These are phyloP conservation scores for Botrytis squamosa DNA, from an alignment of 2,329 filamentous ascomycete genomes.

Conservation along the genomic window DNA sequence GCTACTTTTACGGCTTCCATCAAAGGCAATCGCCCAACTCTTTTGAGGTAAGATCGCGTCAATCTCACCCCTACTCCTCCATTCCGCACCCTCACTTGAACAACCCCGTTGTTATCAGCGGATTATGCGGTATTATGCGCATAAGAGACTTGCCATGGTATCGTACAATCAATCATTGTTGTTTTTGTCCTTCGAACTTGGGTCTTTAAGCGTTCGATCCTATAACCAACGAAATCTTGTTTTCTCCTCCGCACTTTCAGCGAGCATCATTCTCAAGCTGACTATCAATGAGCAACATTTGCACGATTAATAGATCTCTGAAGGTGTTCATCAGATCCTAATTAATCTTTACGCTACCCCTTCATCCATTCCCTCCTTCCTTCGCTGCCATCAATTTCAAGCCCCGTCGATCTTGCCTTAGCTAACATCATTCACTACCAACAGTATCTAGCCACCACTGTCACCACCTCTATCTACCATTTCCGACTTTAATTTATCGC, in stretches of 20 bases:
- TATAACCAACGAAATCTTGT: background rate
- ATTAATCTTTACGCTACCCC: background rate
- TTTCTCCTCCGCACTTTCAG: background rate
- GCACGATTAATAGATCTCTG: background rate
- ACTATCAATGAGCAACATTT: background rate
- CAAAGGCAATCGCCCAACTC: background rate
- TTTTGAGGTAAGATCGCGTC: slow-evolving; percentile 11
- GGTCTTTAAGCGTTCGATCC: background rate
- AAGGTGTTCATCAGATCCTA: background rate
- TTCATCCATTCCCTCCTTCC: background rate
- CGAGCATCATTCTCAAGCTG: background rate
- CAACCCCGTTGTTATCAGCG: background rate
- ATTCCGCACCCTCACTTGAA: background rate
- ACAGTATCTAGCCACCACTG: background rate
- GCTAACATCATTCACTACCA: background rate
- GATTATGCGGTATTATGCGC: too few relatives aligned
- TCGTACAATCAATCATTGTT: background rate
- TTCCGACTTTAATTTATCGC: background rate
- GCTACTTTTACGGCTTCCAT: background rate
- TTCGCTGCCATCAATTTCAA: background rate
- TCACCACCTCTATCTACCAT: background rate
- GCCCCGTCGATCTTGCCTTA: background rate
- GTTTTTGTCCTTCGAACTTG: background rate
- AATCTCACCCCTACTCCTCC: background rate
- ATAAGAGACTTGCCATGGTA: background rate